Evolutionary conservation across 1,284 basidiomycete genomes (phyloP), one percentile per base, ranked within the genome.

Genomic region (Volvariella surrecta): DNA sequence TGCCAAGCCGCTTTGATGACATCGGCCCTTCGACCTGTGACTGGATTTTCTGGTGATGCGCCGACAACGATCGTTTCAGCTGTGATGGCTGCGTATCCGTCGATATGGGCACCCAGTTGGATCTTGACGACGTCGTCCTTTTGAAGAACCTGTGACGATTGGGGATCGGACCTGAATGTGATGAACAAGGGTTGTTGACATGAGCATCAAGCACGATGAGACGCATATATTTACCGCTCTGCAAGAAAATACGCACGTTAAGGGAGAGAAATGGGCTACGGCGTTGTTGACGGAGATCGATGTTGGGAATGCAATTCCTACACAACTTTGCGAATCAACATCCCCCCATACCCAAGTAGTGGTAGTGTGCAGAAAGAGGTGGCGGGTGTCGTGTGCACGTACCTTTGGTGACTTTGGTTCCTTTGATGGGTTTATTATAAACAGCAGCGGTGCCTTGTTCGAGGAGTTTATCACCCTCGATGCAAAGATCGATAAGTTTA

Each of bases 101-200:
- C 95, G 63, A 99, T 94, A 62, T 98, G 95, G 28, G 94, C 90
- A 47, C 95, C 95, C 50, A 97, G 71, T 66, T 95, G 89, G 51
- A 99, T 70, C 70, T 98, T 98, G 57, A 98, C 95, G 45, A 98
- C 83, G 60, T 99, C 95, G 52, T 83, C 82, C 54, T 91, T 88
- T 45, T 82, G 83, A 52, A 99, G 76, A 22, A 64, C 68, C 54
- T 79, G 78, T 3, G 68, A 65, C 17, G 83, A 77, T 48, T 76
- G 73, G 8, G 79, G 65, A 64, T 89, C 86, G 30, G 87, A 87
- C 49, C 82, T 85, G 56, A 45, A n/a, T n/a, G n/a, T n/a, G n/a
- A n/a, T n/a, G n/a, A n/a, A n/a, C n/a, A n/a, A n/a, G n/a, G n/a
- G n/a, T n/a, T n/a, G n/a, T n/a, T n/a, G n/a, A n/a, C 30, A 42